A percentile compares a stretch with the other conserved stretches of the same genome.
phyloP scores from a whole-genome alignment of 768 basidiomycete genomes.

The Russula vinacea region DNA sequence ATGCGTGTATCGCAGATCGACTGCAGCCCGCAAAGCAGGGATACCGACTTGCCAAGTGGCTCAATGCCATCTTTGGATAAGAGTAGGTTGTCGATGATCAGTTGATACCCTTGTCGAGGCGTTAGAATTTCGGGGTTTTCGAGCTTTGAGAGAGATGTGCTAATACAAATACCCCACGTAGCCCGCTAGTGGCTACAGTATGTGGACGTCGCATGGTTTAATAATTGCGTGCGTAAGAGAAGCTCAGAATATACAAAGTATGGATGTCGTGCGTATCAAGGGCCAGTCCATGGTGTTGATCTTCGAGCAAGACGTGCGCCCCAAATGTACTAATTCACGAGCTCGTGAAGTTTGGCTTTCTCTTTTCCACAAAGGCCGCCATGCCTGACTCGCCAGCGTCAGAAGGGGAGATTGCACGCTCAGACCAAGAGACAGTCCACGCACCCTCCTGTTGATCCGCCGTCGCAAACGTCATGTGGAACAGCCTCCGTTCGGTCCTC shows the following conservation, averaged over 20 bases:
- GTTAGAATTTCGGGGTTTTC: too few relatives aligned
- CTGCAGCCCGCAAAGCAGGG: slow-evolving; percentile 36
- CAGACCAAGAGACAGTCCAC: slow-evolving; percentile 32
- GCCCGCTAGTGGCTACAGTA: too few relatives aligned
- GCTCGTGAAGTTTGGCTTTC: slow-evolving; percentile 81
- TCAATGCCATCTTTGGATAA: too few relatives aligned
- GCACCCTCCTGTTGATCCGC: slow-evolving; percentile 92
- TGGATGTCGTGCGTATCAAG: background rate
- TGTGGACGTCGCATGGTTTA: too few relatives aligned
- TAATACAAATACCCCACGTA: too few relatives aligned
- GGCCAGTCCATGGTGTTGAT: background rate
- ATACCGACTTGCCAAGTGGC: too few relatives aligned
- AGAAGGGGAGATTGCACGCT: slow-evolving; percentile 7
- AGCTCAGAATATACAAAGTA: too few relatives aligned
- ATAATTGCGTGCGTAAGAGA: too few relatives aligned
- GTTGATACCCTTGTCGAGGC: too few relatives aligned
- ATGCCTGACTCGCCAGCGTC: slow-evolving; percentile 61
- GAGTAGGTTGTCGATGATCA: too few relatives aligned
- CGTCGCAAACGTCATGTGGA: slow-evolving; percentile 91
- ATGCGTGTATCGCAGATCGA: slow-evolving; percentile 35
- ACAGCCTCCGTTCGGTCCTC: slow-evolving; percentile 81
- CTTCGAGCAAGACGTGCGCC: background rate
- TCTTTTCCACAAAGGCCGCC: slow-evolving; percentile 91
- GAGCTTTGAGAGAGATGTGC: too few relatives aligned
- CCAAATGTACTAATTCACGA: slow-evolving; percentile 32